Evolutionary conservation across 139 green algal species (phyloP), one percentile per base, ranked within the genome.

Genomic region (Tetraselmis chui): DNA sequence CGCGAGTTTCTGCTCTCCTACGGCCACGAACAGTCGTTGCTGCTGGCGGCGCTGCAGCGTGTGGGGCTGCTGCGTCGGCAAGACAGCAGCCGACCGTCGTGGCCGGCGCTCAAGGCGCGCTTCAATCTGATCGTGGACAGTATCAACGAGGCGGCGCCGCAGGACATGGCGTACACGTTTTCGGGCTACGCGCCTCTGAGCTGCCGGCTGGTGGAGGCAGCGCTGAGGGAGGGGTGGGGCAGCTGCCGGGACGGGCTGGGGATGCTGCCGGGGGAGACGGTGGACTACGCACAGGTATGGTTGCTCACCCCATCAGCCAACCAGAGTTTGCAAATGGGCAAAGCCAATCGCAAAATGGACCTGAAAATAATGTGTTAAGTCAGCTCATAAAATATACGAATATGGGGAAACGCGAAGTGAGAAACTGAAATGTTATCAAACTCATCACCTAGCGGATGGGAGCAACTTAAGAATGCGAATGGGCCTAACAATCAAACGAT

Each of bases 1-100:
- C 76, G 78, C 0, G 92, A 96, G 82, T 29, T 98, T 22, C 85
- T 97, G 31, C 91, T 95, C 30, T 93, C 88, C 0, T 98, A 98
- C 78, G 95, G 95, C 30, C 93, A 96, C 84, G 86, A 95, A 74
- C 91, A 98, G 45, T 67, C 45, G 11, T 18, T 67, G 45, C 45
- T 67, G 5, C 45, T 67, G 18, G 45, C 45, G 18, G 45, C 45
- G 45, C 18, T 67, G 45, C 45, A 67, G 18, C 45, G 45, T 18
- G 45, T 18, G 11, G 45, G 11, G 45, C 45, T 67, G 5, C 45
- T 67, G 11, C 45, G 5, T 18, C 45, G 45, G 18, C 45, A 67
- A 18, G 45, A 25, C 45, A 18, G 11, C 5, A 67, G 18, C 45
- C 45, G 45, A 5, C 11, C 45, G 45, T 18, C 45, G 5, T 67